A percentile compares a stretch with the other conserved stretches of the same genome.
Conservation (phyloP, 148 eudicot genomes). For the Drosera capensis region DNA sequence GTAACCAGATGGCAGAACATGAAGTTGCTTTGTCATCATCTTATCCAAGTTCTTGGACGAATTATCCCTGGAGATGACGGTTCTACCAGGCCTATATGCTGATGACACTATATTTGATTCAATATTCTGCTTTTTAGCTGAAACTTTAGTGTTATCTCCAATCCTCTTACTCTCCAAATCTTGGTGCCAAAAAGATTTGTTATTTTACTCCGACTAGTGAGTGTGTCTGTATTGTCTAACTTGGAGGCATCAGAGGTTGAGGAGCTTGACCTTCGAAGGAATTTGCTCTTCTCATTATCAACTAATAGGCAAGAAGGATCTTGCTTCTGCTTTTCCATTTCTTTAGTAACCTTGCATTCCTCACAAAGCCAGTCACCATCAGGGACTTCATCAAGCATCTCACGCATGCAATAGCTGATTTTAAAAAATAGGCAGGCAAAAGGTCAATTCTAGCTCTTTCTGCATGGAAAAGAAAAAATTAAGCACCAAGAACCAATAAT, state of each 20-base stretch:
- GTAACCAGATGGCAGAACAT: constrained; percentile 21
- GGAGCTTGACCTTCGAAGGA: constrained; percentile 23
- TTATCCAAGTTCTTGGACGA: constrained; percentile 39
- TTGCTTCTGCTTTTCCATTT: constrained; percentile 23
- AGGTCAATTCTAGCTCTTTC: constrained; percentile 1
- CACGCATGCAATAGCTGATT: constrained; percentile 84
- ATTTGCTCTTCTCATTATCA: constrained; percentile 32
- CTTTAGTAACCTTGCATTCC: constrained; percentile 55
- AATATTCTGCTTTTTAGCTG: constrained; percentile 47
- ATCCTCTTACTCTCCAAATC: constrained; percentile 34
- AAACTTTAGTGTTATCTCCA: constrained; percentile 38
- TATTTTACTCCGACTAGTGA: constrained; percentile 19
- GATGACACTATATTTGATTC: constrained; percentile 39
- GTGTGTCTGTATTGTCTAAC: constrained; percentile 24
- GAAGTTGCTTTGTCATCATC: constrained; percentile 29
- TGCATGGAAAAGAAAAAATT: background rate
- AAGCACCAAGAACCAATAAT: constrained; percentile 3
- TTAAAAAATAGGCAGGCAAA: constrained; percentile 6
- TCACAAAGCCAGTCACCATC: constrained; percentile 95
- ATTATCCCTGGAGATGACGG: constrained; percentile 34
- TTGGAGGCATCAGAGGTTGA: constrained; percentile 10
- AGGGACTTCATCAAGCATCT: constrained; percentile 58
- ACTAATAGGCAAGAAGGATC: constrained; percentile 14
- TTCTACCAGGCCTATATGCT: constrained; percentile 28
- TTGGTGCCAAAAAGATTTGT: constrained; percentile 16